Base-by-base conservation (phyloP, 805 yeast genomes). In the Phaffomyces thermotolerans region DNA sequence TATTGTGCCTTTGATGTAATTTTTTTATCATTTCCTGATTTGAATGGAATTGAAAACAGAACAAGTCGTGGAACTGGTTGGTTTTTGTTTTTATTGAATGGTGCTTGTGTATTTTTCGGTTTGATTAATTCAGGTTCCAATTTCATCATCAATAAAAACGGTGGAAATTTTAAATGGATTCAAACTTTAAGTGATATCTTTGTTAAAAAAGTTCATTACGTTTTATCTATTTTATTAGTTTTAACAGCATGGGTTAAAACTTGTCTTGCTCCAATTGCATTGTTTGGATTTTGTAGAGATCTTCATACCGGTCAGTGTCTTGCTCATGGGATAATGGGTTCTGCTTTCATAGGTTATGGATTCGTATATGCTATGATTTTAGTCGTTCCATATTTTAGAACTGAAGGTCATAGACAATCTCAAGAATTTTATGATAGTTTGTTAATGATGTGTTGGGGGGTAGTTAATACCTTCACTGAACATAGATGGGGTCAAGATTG, bases 301-400 rank as follows among this genome's bases (percentile, higher is more conserved):
- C 71, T 62, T 31, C 93, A 86, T 55, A 80, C 95, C 0, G 98
- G 98, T 22, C 98, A 91, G 64, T 91, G 98, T 62, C 76, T 89
- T 34, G 98, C 98, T 0, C 98, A 91, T 61, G 97, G 96, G 5
- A 86, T 91, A 47, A 91, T 91, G 98, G 98, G 98, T 0, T 75
- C 86, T 22, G 82, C 95, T 0, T 91, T 91, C 53, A 74, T 91
- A 10, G 64, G 72, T 4, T 91, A 91, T 60, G 95, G 96, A 4
- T 79, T 82, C 47, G 64, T 88, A 10, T 71, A 87, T 52, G 60
- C 78, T 3, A 61, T 79, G 55, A 81, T 87, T 54, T 69, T 91
- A 42, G 73, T 79, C 8, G 65, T 87, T 4, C 91, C 93, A 4
- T 79, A 93, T 90, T 60, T 89, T 53, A 66, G 87, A 54, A 65